These are phyloP conservation scores for Forsythia suspensa DNA, from an alignment of 257 asterid species.

Conservation along the genomic window DNA sequence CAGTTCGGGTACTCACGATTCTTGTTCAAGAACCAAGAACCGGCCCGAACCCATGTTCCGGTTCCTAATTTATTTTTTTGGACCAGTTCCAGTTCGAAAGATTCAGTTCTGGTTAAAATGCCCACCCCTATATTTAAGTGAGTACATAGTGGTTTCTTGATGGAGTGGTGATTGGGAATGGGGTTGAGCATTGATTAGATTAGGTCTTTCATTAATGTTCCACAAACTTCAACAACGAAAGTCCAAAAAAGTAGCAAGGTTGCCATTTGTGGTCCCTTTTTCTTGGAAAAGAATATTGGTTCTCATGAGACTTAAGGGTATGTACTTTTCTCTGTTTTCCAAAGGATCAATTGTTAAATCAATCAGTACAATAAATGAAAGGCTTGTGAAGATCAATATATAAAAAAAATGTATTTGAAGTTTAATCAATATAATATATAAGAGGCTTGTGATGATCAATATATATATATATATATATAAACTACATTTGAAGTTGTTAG, in stretches of 20 bases:
- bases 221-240: slow-evolving; percentile 35
- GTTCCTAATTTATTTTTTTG: no score
- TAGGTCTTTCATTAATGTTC: slow-evolving; percentile 46
- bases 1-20: no score
- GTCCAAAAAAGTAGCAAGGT: slow-evolving; percentile 23
- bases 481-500: no score
- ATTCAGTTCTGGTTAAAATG: no score
- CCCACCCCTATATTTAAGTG: background rate
- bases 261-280: slow-evolving; percentile 35
- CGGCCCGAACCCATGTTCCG: no score
- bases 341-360: background rate
- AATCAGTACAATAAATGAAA: background rate
- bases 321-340: slow-evolving; percentile 11
- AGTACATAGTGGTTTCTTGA: background rate
- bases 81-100: no score
- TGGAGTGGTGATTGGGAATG: slow-evolving; percentile 17
- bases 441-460: no score
- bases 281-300: slow-evolving; percentile 35
- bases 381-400: no score
- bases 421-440: no score
- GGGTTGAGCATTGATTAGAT: slow-evolving; percentile 25
- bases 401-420: no score
- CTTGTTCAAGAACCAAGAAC: no score
- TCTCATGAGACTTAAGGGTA: slow-evolving; percentile 1
- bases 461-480: no score